Evolutionary conservation across 768 basidiomycete species (phyloP), one percentile per base, ranked within the genome.

Genomic region (Lentinula raphanica): DNA sequence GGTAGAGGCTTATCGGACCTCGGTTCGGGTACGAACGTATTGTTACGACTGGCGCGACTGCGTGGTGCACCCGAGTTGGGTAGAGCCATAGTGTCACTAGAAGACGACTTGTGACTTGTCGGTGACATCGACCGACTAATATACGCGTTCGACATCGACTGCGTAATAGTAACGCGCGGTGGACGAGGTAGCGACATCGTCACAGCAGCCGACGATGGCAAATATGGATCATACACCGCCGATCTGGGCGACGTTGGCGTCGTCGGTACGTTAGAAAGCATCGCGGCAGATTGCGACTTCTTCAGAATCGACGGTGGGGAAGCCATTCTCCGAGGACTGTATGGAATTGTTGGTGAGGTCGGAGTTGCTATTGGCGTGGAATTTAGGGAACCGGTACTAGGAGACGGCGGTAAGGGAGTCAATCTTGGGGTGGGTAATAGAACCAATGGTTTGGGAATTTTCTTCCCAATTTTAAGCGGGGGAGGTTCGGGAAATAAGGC

Each of bases 281-380:
- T 31, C 12, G 39, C 15, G 2, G 40, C 17, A n/a, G 44, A 38
- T 49, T 51, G 54, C 21, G 62, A 45, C 27, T 63, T 69, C 59
- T 66, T 69, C 23, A 66, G 57, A 29, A 69, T 67, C 8, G 65
- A 60, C 11, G 53, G 35, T 3, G 63, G 65, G 2, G 62, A 59
- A 27, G 40, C 12, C 23, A 54, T 49, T 39, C 64, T 65, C 25
- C 60, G 60, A n/a, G 40, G 48, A 56, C 36, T 36, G 48, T 58
- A 17, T 36, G 60, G 59, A 46, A 62, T 60, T 25, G 65, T 66
- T 39, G 73, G 68, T 6, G 74, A 72, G 2, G 74, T 76, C 17
- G 79, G 78, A 32, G 77, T 79, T 51, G 71, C 66, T 12, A 76
- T 61, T 2, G 78, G 76, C 19, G 77, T 80, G 42, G 76, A 76